Evolutionary conservation across 352 stramenopile species (phyloP).

Genomic region (Phytophthora syringae): DNA sequence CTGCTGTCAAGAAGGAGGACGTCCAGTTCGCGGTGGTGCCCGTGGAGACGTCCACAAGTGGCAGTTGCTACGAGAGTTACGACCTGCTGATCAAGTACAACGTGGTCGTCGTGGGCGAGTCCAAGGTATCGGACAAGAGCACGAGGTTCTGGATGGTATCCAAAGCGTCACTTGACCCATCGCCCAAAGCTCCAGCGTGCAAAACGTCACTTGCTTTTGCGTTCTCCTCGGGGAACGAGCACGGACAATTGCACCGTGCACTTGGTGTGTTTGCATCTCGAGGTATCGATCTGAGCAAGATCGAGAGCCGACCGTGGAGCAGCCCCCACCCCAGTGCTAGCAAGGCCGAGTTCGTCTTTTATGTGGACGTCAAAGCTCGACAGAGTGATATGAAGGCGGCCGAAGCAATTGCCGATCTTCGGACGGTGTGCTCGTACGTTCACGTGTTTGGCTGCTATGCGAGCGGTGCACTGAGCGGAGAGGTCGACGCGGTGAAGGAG

Average conservation of each 20-base stretch:
- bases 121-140: conserved; percentile 34
- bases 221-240: conserved; percentile 65
- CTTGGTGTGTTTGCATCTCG: conserved; percentile 66
- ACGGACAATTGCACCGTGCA: conserved; percentile 66
- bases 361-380: conserved; percentile 68
- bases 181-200: conserved; percentile 34
- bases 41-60: conserved; percentile 95
- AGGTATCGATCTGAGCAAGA: conserved; percentile 73
- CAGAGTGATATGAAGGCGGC: conserved; percentile 63
- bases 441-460: conserved; percentile 87
- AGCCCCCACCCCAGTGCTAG: conserved; percentile 14
- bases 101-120: conserved; percentile 70
- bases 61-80: conserved; percentile 97
- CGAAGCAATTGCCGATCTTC: conserved; percentile 78
- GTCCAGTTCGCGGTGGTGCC: conserved; percentile 94
- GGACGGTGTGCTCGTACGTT: conserved; percentile 80
- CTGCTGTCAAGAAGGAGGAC: conserved; percentile 76
- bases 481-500: neutral
- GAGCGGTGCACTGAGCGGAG: conserved; percentile 30
- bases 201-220: conserved; percentile 83
- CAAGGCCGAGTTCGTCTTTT: conserved; percentile 77
- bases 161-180: conserved; percentile 43
- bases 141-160: conserved; percentile 91
- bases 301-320: conserved; percentile 72
- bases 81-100: conserved; percentile 79